These are phyloP conservation scores for Fusarium bactridioides DNA, from an alignment of 2,329 filamentous ascomycete genomes.

Conservation along the genomic window DNA sequence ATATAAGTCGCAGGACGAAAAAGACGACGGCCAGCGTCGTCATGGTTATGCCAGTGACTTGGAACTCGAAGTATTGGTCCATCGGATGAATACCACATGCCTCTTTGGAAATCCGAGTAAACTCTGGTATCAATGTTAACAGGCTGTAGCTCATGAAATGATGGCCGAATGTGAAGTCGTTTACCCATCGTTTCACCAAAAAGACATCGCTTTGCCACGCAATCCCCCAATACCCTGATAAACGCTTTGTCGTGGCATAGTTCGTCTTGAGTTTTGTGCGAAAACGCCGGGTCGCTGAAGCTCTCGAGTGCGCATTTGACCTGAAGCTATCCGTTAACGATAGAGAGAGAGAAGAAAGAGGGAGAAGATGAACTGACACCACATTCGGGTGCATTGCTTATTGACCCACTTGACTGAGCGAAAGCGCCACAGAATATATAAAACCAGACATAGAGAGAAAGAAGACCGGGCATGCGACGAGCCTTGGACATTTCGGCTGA, in stretches of 20 bases:
- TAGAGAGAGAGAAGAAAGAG: accelerated
- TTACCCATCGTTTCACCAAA: neutral
- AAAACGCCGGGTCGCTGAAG: neutral
- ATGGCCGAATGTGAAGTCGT: no score
- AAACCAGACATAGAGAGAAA: neutral
- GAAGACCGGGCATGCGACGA: neutral
- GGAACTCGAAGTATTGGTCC: neutral
- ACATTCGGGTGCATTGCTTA: neutral
- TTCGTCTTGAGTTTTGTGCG: neutral
- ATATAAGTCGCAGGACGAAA: neutral
- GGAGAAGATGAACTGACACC: neutral
- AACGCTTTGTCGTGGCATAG: neutral
- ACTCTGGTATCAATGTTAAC: neutral
- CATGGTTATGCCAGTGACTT: neutral
- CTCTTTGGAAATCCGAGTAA: neutral
- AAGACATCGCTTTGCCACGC: neutral
- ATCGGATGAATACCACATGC: neutral
- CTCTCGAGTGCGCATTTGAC: neutral
- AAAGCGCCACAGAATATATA: neutral
- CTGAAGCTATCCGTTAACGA: neutral
- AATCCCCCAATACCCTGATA: neutral
- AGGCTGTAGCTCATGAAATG: neutral
- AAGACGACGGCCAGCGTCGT: neutral
- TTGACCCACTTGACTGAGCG: neutral
- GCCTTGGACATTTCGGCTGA: neutral